Evolutionary conservation across 139 green algal species (phyloP).

Genomic region (Volvox reticuliferus): DNA sequence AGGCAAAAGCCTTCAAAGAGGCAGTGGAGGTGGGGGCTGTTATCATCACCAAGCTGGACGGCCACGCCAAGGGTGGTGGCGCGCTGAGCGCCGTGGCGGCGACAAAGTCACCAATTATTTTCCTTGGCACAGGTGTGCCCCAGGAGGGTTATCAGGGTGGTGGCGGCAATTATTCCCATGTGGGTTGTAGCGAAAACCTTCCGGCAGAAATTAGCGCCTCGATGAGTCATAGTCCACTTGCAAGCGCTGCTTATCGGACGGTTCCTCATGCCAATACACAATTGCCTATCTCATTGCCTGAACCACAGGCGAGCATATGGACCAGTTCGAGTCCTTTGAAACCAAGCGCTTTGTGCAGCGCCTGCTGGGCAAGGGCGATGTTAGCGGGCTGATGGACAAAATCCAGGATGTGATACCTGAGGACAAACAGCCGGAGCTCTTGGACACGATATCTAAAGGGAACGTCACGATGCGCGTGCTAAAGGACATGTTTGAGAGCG

Average conservation of each 20-base stretch:
- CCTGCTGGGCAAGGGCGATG: constrained; percentile 95
- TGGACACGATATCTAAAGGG: constrained; percentile 93
- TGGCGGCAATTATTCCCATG: too few relatives aligned
- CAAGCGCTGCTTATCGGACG: too few relatives aligned
- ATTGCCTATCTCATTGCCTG: not conserved
- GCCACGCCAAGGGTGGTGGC: constrained; percentile 98
- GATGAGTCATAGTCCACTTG: too few relatives aligned
- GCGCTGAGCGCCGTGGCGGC: constrained; percentile 94
- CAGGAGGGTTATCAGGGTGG: not conserved
- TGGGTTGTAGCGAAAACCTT: too few relatives aligned
- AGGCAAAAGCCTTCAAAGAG: constrained; percentile 97
- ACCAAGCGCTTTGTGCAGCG: constrained; percentile 95
- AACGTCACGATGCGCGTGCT: constrained; percentile 96
- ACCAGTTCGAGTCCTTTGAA: constrained; percentile 99
- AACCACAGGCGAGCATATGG: constrained; percentile 94
- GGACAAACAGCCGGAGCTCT: constrained; percentile 90
- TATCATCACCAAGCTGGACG: constrained; percentile 99
- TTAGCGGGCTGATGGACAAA: constrained; percentile 95
- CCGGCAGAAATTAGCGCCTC: too few relatives aligned
- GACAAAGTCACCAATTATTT: constrained; percentile 95
- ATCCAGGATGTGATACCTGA: constrained; percentile 90
- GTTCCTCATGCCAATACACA: too few relatives aligned
- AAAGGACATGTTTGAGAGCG: constrained; percentile 96
- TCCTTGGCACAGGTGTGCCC: constrained; percentile 91
- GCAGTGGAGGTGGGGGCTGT: constrained; percentile 94